These are phyloP conservation scores for Paracoccidioides brasiliensis DNA, from an alignment of 2,329 filamentous ascomycete species.

Conservation along the genomic window DNA sequence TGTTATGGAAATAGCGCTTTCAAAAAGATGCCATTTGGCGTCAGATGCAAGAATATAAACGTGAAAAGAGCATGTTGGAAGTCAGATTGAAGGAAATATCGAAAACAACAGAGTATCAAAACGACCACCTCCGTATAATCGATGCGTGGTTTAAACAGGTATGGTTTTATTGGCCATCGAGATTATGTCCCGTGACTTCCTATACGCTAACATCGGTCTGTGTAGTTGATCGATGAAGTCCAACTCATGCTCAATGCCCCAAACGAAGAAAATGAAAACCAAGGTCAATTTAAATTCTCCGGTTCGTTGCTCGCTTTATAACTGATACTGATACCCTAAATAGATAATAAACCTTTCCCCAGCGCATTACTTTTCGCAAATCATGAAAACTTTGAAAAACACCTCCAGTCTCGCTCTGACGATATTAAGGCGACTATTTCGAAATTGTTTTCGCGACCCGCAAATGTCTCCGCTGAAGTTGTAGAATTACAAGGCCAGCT, in stretches of 20 bases:
- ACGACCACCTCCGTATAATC: slow-evolving; percentile 81
- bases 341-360: slow-evolving; percentile 27
- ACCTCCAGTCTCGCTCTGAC: slow-evolving; percentile 62
- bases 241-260: slow-evolving; percentile 27
- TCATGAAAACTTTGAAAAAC: slow-evolving; percentile 55
- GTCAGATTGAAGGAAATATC: slow-evolving; percentile 66
- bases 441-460: slow-evolving; percentile 44
- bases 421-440: slow-evolving; percentile 64
- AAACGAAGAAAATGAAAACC: slow-evolving; percentile 13
- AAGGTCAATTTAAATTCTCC: slow-evolving; percentile 3
- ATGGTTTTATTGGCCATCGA: slow-evolving; percentile 20
- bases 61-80: slow-evolving; percentile 73
- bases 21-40: slow-evolving; percentile 95
- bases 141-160: slow-evolving; percentile 95
- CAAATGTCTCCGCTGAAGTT: slow-evolving; percentile 50
- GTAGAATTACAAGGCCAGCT: slow-evolving; percentile 62
- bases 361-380: slow-evolving; percentile 44
- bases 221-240: slow-evolving; percentile 35
- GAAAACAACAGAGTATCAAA: slow-evolving; percentile 67
- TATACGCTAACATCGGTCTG: slow-evolving; percentile 4
- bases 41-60: slow-evolving; percentile 96
- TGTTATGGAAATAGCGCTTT: slow-evolving; percentile 49
- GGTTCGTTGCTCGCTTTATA: not conserved
- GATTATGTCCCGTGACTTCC: not conserved
- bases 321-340: not conserved